These are phyloP conservation scores for Boletus eberwhitei DNA, from an alignment of 768 basidiomycete genomes.

Conservation along the genomic window DNA sequence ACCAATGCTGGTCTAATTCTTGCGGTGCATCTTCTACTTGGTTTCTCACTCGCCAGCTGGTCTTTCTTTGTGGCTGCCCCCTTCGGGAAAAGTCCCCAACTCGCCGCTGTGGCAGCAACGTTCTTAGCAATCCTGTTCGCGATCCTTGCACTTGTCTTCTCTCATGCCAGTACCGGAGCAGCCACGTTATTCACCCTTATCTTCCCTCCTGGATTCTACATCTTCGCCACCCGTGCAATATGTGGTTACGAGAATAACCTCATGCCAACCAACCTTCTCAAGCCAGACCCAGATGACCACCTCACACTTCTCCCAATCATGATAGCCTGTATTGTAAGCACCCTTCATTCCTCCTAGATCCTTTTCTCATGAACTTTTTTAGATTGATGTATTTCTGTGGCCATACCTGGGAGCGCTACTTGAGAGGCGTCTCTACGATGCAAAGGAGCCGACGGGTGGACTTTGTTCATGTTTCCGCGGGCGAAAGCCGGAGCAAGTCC, in stretches of 20 bases:
- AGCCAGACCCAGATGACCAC: constrained; percentile 58
- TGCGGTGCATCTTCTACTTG: constrained; percentile 62
- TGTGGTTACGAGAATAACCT: constrained; percentile 64
- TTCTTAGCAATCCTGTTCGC: constrained; percentile 65
- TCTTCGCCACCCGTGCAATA: constrained; percentile 66
- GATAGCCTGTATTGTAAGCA: constrained; percentile 60
- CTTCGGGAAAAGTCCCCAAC: constrained; percentile 69
- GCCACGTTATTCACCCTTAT: constrained; percentile 65
- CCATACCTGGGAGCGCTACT: constrained; percentile 60
- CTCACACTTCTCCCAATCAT: constrained; percentile 55
- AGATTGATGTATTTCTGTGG: constrained; percentile 76
- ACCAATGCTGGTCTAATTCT: constrained; percentile 61
- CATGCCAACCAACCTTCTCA: constrained; percentile 49
- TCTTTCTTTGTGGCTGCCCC: constrained; percentile 67
- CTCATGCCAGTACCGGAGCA: constrained; percentile 37
- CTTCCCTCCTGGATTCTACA: constrained; percentile 75
- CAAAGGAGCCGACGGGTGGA: constrained; percentile 35
- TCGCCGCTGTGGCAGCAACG: constrained; percentile 65
- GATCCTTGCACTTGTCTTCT: constrained; percentile 59
- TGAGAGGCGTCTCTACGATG: constrained; percentile 63
- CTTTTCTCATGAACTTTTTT: neutral
- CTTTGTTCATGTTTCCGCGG: constrained; percentile 25
- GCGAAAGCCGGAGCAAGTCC: constrained; percentile 15
- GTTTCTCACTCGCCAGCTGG: constrained; percentile 66
- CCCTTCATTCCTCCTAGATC: neutral